A percentile compares a stretch with the other conserved stretches of the same genome.
Conservation (phyloP, 139 green algal species). For the Volvox reticuliferus region DNA sequence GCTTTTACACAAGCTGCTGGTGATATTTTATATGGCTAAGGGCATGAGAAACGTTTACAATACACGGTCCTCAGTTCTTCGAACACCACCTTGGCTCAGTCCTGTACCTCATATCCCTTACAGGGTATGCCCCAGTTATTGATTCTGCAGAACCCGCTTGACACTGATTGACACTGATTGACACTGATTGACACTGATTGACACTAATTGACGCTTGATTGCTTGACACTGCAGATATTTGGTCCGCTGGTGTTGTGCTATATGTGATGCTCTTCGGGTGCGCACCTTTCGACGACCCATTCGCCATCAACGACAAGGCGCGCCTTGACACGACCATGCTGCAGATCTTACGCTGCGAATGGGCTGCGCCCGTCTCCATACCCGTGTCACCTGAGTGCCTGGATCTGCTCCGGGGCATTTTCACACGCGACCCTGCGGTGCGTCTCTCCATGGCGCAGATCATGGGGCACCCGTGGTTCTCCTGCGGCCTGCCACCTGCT, state of each 20-base stretch:
- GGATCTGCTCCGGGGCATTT: conserved; percentile 57
- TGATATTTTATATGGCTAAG: too few relatives aligned
- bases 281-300: conserved; percentile 94
- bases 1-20: too few relatives aligned
- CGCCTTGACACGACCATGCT: conserved; percentile 57
- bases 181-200: too few relatives aligned
- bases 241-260: conserved; percentile 92
- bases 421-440: conserved; percentile 68
- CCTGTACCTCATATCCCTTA: too few relatives aligned
- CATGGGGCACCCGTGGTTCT: conserved; percentile 85
- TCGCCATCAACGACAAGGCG: conserved; percentile 36
- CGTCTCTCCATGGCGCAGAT: conserved; percentile 77
- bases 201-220: too few relatives aligned
- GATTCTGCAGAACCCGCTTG: too few relatives aligned
- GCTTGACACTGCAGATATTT: conserved; percentile 59
- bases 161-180: too few relatives aligned
- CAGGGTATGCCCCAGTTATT: too few relatives aligned
- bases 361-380: conserved; percentile 1
- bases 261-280: conserved; percentile 96
- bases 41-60: too few relatives aligned
- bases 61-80: too few relatives aligned
- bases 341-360: conserved; percentile 65
- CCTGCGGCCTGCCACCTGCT: conserved; percentile 53
- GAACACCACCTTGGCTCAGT: too few relatives aligned
- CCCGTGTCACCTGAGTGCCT: conserved; percentile 51